Percentiles rank a stretch among this genome's conserved stretches.
These are phyloP conservation scores for Nepenthes alata DNA, from an alignment of 179 eudicot species.

Conservation along the genomic window DNA sequence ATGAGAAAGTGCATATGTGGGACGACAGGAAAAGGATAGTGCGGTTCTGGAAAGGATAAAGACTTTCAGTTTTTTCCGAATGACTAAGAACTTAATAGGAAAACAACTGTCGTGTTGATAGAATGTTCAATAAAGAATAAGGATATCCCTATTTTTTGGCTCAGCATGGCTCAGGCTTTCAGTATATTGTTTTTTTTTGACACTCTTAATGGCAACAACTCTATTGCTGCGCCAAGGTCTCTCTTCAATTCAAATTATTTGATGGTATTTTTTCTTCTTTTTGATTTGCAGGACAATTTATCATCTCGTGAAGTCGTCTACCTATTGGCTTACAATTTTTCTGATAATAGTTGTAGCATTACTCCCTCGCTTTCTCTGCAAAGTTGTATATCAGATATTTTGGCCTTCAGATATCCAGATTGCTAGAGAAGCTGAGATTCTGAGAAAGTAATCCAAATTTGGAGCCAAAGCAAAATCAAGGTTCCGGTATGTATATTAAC, in stretches of 20 bases:
- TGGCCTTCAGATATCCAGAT: constrained; percentile 94
- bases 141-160: no score
- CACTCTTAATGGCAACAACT: no score
- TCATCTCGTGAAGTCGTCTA: constrained; percentile 52
- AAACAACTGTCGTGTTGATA: no score
- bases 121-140: no score
- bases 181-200: no score
- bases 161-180: not conserved
- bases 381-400: constrained; percentile 50
- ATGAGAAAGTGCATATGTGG: no score
- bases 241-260: no score
- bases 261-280: not conserved
- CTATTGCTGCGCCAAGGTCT: no score
- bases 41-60: no score
- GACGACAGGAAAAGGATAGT: no score
- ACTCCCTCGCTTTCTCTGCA: constrained; percentile 84
- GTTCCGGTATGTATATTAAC: constrained; percentile 22
- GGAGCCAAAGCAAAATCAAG: constrained; percentile 33
- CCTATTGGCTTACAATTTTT: constrained; percentile 62
- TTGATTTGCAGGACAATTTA: constrained; percentile 59
- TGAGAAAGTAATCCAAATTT: constrained; percentile 21
- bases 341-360: constrained; percentile 52
- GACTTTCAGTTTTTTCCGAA: no score
- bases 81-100: no score
- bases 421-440: constrained; percentile 80